phyloP scores from a whole-genome alignment of 2,329 filamentous ascomycete genomes.

The Scedosporium dehoogii region DNA sequence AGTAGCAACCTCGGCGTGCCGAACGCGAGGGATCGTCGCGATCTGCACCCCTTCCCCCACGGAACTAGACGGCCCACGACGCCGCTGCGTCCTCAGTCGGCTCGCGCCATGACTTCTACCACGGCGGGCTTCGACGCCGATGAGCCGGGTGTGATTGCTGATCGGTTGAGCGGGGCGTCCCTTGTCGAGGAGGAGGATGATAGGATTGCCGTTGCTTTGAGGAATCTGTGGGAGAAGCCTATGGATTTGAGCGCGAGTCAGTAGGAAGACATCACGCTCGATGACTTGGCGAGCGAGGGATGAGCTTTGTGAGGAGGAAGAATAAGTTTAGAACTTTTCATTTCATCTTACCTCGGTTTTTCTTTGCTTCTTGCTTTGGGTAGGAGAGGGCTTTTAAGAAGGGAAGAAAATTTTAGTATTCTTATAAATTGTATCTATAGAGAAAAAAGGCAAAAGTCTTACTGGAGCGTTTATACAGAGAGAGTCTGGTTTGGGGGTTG shows the following conservation, averaged over 20 bases:
- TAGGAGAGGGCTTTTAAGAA: background rate
- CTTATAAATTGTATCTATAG: background rate
- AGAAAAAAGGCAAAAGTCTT: background rate
- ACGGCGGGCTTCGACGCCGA: slow-evolving; percentile 37
- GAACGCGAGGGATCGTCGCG: background rate
- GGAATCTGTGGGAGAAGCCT: slow-evolving; percentile 53
- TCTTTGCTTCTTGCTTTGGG: background rate
- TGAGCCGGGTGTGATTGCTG: background rate
- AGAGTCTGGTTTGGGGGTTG: too few relatives aligned
- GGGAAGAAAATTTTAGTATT: too few relatives aligned
- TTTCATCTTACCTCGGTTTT: background rate
- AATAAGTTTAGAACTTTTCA: background rate
- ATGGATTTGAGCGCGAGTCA: slow-evolving; percentile 47
- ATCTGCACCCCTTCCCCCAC: background rate
- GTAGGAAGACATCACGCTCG: slow-evolving; percentile 7
- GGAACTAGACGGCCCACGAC: background rate
- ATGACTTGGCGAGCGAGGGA: background rate
- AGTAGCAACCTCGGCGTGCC: background rate
- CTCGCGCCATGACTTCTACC: slow-evolving; percentile 8
- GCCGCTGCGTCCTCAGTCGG: slow-evolving; percentile 27
- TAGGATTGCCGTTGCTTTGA: slow-evolving; percentile 38
- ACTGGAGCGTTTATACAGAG: too few relatives aligned
- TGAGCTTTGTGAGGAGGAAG: background rate
- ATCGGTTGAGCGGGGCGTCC: slow-evolving; percentile 26
- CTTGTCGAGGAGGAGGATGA: slow-evolving; percentile 32